These are phyloP conservation scores for Circinella umbellata DNA, from an alignment of 371 early-diverging fungal species.

Conservation along the genomic window DNA sequence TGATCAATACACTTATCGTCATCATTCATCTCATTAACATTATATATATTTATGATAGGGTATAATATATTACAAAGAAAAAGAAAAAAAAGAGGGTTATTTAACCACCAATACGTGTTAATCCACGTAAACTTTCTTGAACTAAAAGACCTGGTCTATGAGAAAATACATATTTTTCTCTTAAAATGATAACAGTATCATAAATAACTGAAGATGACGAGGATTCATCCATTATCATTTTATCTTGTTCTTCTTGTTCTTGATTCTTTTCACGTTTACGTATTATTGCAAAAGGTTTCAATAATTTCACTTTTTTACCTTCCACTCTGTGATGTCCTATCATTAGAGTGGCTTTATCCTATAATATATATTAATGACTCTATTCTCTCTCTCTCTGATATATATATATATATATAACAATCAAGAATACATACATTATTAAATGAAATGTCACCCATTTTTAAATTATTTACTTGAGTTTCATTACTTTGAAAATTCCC, in stretches of 20 bases:
- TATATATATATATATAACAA: too few relatives aligned
- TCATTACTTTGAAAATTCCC: constrained; percentile 47
- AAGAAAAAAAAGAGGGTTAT: too few relatives aligned
- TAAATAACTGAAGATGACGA: constrained; percentile 24
- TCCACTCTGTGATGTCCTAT: constrained; percentile 50
- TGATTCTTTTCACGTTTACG: constrained; percentile 24
- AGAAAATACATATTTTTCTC: constrained; percentile 60
- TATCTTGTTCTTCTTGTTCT: constrained; percentile 13
- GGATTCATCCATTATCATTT: constrained; percentile 13
- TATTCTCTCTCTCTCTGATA: not conserved
- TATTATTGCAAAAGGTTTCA: constrained; percentile 59
- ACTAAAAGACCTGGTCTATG: constrained; percentile 52
- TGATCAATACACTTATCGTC: too few relatives aligned
- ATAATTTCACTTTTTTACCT: constrained; percentile 28
- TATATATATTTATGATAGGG: too few relatives aligned
- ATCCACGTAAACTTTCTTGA: constrained; percentile 15
- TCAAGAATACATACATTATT: constrained; percentile 24
- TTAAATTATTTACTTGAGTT: constrained; percentile 27
- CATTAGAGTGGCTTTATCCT: constrained; percentile 50
- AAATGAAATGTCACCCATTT: constrained; percentile 46
- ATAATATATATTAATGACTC: not conserved
- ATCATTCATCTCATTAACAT: too few relatives aligned
- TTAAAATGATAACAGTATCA: constrained; percentile 52
- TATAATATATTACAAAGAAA: too few relatives aligned
- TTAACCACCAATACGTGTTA: constrained; percentile 2